Evolutionary conservation across 2,329 filamentous ascomycete genomes (phyloP), one percentile per base, ranked within the genome.

Genomic region (Sarocladiaceae sp.): DNA sequence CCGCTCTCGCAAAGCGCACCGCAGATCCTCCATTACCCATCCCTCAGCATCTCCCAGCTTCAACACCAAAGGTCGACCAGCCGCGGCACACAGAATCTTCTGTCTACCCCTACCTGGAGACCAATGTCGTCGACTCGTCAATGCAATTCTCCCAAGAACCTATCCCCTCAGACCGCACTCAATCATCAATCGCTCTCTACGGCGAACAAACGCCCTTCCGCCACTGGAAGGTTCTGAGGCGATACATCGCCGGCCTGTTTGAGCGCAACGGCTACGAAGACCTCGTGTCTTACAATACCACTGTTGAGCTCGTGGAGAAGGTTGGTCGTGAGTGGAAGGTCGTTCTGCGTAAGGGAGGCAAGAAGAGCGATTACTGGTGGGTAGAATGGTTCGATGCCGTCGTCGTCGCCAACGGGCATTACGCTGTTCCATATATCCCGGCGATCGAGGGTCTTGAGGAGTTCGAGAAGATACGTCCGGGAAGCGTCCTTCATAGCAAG

Each of bases 101-200:
- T 1, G 67, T 83, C 15, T 83, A 83, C 50, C 75, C 77, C 0
- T 72, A 74, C 16, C 61, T 84, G n/a, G 77, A 84, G 54, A 84
- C 79, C 3, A 85, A 85, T 50, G 74, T 85, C 33, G 72, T 76
- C 49, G 65, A 66, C 5, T 54, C 70, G 2, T 66, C 76, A 0
- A 85, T 85, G 82, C 66, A 71, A 13, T 85, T 76, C 56, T 73
- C 69, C 0, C 67, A 77, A 48, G 77, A 81, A 44, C 63, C 67
- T 0, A 76, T 82, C 12, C 70, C 76, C 0, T 55, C 57, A 1
- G 53, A 55, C 9, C 52, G 53, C 1, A 61, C 55, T 35, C 49
- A 60, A 23, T 51, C 53, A 9, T 63, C 62, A 2, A 52, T 59
- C 10, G 51, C 46, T 3, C 48, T 61, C 20, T 76, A 84, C 48